A percentile compares a stretch with the other conserved stretches of the same genome.
Evolutionary conservation across 129 eudicot genomes (phyloP).

Genomic region (Flaveria bidentis): DNA sequence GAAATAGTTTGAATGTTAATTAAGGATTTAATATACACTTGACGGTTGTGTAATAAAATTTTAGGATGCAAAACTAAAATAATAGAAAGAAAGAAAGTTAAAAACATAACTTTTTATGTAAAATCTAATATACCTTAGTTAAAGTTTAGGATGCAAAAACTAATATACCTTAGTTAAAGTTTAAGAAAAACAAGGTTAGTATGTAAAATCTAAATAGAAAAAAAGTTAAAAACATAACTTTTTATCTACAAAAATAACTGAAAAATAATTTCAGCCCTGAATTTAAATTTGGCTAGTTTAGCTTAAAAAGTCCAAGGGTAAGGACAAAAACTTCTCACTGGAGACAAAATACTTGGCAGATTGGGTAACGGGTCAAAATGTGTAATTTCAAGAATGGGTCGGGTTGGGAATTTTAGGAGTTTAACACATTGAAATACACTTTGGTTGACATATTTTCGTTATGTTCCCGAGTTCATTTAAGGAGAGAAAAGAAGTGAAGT

Average conservation of each 20-base stretch:
- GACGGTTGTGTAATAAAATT: background rate
- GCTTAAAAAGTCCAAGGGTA: too few relatives aligned
- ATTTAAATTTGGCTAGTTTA: background rate
- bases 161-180: background rate
- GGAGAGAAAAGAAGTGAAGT: too few relatives aligned
- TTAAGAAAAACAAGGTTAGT: background rate
- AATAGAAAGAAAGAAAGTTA: too few relatives aligned
- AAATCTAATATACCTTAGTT: too few relatives aligned
- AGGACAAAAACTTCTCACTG: too few relatives aligned
- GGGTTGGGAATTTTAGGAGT: background rate
- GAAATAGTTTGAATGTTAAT: slow-evolving; percentile 15
- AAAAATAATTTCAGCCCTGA: background rate
- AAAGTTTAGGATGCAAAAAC: background rate
- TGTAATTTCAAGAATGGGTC: background rate
- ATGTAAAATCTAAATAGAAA: background rate
- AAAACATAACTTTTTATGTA: too few relatives aligned
- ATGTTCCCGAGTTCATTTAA: too few relatives aligned
- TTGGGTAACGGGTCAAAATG: background rate
- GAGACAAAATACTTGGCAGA: background rate
- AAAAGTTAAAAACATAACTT: background rate
- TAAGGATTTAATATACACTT: background rate
- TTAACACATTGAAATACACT: background rate
- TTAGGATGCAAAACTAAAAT: background rate
- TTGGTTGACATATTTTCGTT: too few relatives aligned
- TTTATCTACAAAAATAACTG: background rate